Conservation (phyloP, 306 rosid species). For the Pueraria montana region DNA sequence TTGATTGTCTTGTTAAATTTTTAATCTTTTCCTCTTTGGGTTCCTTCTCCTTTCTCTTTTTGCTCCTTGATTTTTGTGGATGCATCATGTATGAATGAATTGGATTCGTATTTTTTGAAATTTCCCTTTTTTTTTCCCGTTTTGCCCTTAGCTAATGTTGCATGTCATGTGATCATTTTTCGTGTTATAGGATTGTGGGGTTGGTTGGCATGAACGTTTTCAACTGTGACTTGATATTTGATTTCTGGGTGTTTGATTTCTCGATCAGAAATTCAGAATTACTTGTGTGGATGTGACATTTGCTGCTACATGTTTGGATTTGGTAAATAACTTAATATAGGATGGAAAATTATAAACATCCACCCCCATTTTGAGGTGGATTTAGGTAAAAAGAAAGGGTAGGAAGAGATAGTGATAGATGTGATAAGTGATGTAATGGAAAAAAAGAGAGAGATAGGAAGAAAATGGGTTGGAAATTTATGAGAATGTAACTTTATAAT, state of each 20-base stretch:
- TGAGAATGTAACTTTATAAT: neutral
- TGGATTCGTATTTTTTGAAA: neutral
- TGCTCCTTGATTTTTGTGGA: constrained; percentile 28
- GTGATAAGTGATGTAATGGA: neutral
- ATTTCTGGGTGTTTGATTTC: constrained; percentile 34
- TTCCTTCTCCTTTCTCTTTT: neutral
- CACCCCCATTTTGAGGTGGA: neutral
- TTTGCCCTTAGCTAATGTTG: constrained; percentile 15
- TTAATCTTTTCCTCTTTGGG: constrained; percentile 15
- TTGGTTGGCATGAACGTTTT: neutral
- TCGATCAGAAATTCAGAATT: neutral
- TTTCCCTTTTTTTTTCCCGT: neutral
- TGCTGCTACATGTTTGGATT: constrained; percentile 6
- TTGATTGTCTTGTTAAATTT: neutral
- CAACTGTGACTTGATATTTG: constrained; percentile 10
- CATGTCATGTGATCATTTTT: constrained; percentile 21
- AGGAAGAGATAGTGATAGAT: neutral
- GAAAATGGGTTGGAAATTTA: neutral
- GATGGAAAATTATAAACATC: neutral
- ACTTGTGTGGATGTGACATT: constrained; percentile 29
- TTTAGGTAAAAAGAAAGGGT: neutral
- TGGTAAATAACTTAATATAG: constrained; percentile 12
- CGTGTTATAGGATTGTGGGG: neutral
- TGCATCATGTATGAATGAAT: neutral
- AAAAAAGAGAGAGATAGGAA: neutral